phyloP scores from a whole-genome alignment of 75 land plant species.

The Selaginella moellendorffii region DNA sequence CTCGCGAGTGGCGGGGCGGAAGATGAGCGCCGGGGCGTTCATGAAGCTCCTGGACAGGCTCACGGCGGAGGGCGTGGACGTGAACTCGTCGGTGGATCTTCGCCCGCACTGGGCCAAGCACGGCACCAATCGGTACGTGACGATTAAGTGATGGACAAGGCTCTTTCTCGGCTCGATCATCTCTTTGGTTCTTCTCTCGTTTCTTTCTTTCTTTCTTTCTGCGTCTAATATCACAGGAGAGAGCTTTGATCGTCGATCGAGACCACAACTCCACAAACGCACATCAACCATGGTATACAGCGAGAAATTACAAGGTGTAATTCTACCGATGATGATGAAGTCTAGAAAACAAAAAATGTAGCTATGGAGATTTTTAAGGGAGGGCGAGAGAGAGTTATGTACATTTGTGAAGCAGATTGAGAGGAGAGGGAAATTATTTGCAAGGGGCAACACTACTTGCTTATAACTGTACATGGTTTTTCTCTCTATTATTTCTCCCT shows the following conservation, averaged over 20 bases:
- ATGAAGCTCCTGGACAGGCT: slow-evolving; percentile 55
- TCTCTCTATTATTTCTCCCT: background rate
- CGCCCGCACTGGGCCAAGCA: slow-evolving; percentile 59
- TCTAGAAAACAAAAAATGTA: no score
- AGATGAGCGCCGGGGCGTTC: slow-evolving; percentile 74
- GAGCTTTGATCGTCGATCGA: no score
- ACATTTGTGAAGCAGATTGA: background rate
- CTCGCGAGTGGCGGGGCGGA: slow-evolving; percentile 61
- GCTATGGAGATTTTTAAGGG: no score
- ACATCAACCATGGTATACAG: no score
- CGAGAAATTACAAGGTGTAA: no score
- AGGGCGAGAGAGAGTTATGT: no score
- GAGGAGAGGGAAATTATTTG: no score
- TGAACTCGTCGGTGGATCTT: slow-evolving; percentile 35
- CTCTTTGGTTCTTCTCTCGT: background rate
- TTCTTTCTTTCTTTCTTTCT: background rate
- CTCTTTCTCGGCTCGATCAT: background rate
- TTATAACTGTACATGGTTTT: background rate
- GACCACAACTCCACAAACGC: no score
- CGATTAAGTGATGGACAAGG: slow-evolving; percentile 24
- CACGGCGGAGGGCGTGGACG: slow-evolving; percentile 48
- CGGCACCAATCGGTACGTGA: slow-evolving; percentile 57
- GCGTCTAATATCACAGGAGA: background rate
- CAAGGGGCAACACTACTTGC: background rate
- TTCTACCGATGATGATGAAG: no score